Evolutionary conservation across 768 basidiomycete genomes (phyloP).

Genomic region (Amyloporia xantha): DNA sequence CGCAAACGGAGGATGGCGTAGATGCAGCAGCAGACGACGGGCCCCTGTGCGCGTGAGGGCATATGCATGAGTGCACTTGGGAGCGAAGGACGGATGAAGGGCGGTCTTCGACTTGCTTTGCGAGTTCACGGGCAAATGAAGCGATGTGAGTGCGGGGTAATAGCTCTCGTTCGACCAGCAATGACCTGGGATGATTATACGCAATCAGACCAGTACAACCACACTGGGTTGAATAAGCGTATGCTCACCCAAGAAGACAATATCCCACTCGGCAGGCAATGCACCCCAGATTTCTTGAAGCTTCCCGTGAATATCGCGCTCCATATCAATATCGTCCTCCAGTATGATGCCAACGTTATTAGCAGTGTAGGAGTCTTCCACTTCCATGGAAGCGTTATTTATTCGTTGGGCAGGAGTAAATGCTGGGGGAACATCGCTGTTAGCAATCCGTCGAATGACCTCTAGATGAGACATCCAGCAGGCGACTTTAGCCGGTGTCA

Average conservation of each 20-base stretch:
- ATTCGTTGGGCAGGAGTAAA: not conserved
- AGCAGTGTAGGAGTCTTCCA: not conserved
- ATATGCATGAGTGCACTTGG: constrained; percentile 74
- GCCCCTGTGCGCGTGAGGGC: constrained; percentile 55
- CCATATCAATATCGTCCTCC: constrained; percentile 80
- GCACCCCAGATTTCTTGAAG: constrained; percentile 39
- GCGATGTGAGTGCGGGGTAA: constrained; percentile 31
- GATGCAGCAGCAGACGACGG: constrained; percentile 49
- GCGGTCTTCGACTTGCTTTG: constrained; percentile 13
- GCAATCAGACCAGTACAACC: no score
- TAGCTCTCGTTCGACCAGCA: constrained; percentile 71
- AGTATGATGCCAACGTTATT: constrained; percentile 39
- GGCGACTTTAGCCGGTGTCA: constrained; percentile 55
- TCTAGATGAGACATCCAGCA: constrained; percentile 68
- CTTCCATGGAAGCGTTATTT: no score
- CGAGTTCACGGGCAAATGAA: not conserved
- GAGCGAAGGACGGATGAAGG: constrained; percentile 52
- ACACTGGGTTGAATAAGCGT: not conserved
- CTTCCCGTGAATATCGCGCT: constrained; percentile 45
- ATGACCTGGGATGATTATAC: constrained; percentile 61
- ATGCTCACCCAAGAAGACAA: constrained; percentile 59
- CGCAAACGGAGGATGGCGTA: constrained; percentile 60
- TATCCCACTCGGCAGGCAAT: constrained; percentile 62
- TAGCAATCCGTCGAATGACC: constrained; percentile 39
- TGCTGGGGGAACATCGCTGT: constrained; percentile 10